A percentile compares a stretch with the other conserved stretches of the same genome.
Evolutionary conservation across 2,329 filamentous ascomycete species (phyloP).

Genomic region (Aureobasidium sp.): DNA sequence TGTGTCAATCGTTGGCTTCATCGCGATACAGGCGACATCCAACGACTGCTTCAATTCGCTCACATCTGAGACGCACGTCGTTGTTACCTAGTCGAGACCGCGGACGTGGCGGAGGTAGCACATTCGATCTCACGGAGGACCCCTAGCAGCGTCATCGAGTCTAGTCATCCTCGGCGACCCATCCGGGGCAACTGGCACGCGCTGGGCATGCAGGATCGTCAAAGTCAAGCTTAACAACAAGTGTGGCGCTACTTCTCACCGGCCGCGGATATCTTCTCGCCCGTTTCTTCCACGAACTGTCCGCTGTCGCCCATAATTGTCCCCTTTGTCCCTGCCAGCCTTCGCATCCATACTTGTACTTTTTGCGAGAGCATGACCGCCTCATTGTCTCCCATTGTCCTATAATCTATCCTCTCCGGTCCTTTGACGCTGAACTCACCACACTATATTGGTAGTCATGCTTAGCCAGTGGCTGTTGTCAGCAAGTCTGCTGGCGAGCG

Average conservation of each 20-base stretch:
- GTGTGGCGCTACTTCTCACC: neutral
- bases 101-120: neutral
- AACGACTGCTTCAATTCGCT: neutral
- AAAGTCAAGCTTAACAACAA: slow-evolving; percentile 9
- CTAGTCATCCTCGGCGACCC: neutral
- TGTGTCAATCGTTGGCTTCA: neutral
- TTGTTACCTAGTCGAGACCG: neutral
- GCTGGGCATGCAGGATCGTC: slow-evolving; percentile 7
- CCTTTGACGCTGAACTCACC: neutral
- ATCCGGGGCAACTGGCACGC: neutral
- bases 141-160: slow-evolving; percentile 4
- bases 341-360: neutral
- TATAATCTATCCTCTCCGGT: neutral
- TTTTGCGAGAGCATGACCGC: neutral
- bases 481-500: neutral
- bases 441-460: neutral
- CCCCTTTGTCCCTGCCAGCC: neutral
- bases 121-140: neutral
- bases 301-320: slow-evolving; percentile 1
- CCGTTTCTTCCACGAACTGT: slow-evolving; percentile 6
- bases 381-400: neutral
- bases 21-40: neutral
- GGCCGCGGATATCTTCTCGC: slow-evolving; percentile 2
- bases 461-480: neutral
- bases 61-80: neutral